Evolutionary conservation across 768 basidiomycete species (phyloP).

Genomic region (Mycena leptocephala): DNA sequence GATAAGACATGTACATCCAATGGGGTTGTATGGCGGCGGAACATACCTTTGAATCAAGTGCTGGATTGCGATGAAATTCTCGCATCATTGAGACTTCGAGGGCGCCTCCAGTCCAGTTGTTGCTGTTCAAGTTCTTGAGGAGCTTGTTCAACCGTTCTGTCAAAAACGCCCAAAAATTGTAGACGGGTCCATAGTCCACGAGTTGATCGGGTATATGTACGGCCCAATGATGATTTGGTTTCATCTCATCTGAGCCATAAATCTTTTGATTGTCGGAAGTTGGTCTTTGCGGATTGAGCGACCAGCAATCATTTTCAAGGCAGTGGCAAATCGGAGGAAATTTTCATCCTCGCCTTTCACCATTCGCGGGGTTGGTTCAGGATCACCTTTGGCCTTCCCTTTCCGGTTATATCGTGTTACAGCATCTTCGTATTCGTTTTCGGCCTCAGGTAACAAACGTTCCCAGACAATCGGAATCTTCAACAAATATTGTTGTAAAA

Average conservation of each 20-base stretch:
- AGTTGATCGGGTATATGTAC: constrained; percentile 42
- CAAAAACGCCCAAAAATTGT: constrained; percentile 48
- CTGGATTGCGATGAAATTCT: constrained; percentile 34
- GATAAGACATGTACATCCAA: neutral
- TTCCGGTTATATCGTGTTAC: no score
- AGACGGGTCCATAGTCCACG: constrained; percentile 43
- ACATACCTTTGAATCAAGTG: constrained; percentile 32
- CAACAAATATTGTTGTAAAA: no score
- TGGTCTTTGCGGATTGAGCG: neutral
- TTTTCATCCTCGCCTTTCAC: constrained; percentile 14
- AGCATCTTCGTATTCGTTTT: no score
- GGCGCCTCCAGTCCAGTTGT: constrained; percentile 44
- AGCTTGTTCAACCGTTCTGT: constrained; percentile 46
- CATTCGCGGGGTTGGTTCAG: constrained; percentile 17
- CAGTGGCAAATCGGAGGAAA: constrained; percentile 33
- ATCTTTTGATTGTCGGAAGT: constrained; percentile 30
- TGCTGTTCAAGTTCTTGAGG: constrained; percentile 44
- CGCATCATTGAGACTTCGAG: constrained; percentile 48
- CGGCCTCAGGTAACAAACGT: neutral
- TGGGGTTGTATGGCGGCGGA: neutral
- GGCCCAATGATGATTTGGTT: constrained; percentile 47
- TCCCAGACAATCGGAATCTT: constrained; percentile 44
- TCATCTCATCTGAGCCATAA: constrained; percentile 42
- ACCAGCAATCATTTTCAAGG: constrained; percentile 32
- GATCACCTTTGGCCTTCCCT: neutral